These are phyloP conservation scores for Oryza brachyantha DNA, from an alignment of 176 grass and related monocot genomes.

Conservation along the genomic window DNA sequence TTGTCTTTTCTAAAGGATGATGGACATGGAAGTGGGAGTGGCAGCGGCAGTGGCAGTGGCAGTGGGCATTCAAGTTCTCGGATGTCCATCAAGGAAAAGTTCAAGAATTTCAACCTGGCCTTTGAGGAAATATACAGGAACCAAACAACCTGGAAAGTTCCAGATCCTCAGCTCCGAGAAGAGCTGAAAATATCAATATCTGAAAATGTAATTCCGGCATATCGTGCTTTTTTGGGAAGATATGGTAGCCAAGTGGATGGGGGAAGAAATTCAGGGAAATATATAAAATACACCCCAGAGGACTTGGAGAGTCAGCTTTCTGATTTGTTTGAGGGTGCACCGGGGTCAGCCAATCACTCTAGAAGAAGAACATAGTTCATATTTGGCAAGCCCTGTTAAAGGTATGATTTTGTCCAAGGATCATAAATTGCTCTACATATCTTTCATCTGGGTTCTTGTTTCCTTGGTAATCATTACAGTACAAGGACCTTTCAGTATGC, in stretches of 20 bases:
- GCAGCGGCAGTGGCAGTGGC: conserved; percentile 37
- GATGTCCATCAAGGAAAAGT: conserved; percentile 82
- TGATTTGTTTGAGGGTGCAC: conserved; percentile 77
- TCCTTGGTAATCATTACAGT: conserved; percentile 15
- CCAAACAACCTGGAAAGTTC: conserved; percentile 91
- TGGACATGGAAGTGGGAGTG: conserved; percentile 44
- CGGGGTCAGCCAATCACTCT: conserved; percentile 48
- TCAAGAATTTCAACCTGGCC: conserved; percentile 89
- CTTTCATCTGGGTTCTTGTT: conserved; percentile 31
- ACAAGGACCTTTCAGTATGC: conserved; percentile 1
- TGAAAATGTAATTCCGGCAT: conserved; percentile 85
- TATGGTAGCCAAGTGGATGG: conserved; percentile 72
- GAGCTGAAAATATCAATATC: conserved; percentile 95
- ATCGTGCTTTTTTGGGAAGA: conserved; percentile 87
- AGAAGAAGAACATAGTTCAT: conserved; percentile 65
- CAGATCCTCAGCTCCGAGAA: conserved; percentile 82
- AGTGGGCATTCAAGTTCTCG: conserved; percentile 72
- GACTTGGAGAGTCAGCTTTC: conserved; percentile 80
- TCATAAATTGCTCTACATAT: conserved; percentile 8
- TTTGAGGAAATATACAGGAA: conserved; percentile 88
- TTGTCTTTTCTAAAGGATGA: conserved; percentile 87
- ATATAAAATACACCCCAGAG: conserved; percentile 84
- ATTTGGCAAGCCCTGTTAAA: conserved; percentile 14
- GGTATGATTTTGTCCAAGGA: conserved; percentile 40
- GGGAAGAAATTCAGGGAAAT: conserved; percentile 57